phyloP scores from a whole-genome alignment of 192 early-diverging fungal species.

The Backusella luteola region DNA sequence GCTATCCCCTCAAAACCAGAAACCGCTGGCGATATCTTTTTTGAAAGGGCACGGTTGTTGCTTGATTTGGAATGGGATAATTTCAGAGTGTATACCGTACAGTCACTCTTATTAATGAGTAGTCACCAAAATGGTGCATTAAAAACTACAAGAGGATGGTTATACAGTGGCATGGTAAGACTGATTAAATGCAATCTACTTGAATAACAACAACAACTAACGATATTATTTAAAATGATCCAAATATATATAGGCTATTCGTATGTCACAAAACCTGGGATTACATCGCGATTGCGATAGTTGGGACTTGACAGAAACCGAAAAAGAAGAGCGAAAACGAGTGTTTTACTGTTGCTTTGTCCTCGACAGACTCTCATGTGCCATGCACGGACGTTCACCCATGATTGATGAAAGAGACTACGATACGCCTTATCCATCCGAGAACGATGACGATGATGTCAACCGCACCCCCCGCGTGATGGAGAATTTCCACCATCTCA shows the following conservation, averaged over 20 bases:
- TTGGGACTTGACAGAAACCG: conserved; percentile 48
- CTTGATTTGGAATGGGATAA: conserved; percentile 33
- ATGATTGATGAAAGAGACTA: conserved; percentile 47
- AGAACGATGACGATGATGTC: conserved; percentile 10
- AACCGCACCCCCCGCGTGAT: conserved; percentile 27
- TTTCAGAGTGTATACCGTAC: conserved; percentile 34
- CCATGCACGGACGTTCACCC: conserved; percentile 59
- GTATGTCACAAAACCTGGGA: conserved; percentile 77
- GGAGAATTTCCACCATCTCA: conserved; percentile 31
- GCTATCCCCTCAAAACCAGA: conserved; percentile 43
- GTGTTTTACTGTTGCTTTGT: conserved; percentile 76
- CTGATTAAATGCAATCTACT: not conserved
- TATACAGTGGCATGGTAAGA: conserved; percentile 37
- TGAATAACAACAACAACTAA: not conserved
- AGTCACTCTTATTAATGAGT: conserved; percentile 33
- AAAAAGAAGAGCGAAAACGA: conserved; percentile 64
- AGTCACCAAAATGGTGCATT: conserved; percentile 36
- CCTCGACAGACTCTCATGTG: conserved; percentile 65
- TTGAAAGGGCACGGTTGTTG: conserved; percentile 43
- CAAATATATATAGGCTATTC: conserved; percentile 46
- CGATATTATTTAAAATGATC: not conserved
- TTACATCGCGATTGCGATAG: conserved; percentile 65
- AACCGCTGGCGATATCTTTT: conserved; percentile 55
- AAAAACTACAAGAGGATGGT: conserved; percentile 30
- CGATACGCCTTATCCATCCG: conserved; percentile 35